Evolutionary conservation across 1,284 basidiomycete species (phyloP), one percentile per base, ranked within the genome.

Genomic region (Ustilago cynodontis): DNA sequence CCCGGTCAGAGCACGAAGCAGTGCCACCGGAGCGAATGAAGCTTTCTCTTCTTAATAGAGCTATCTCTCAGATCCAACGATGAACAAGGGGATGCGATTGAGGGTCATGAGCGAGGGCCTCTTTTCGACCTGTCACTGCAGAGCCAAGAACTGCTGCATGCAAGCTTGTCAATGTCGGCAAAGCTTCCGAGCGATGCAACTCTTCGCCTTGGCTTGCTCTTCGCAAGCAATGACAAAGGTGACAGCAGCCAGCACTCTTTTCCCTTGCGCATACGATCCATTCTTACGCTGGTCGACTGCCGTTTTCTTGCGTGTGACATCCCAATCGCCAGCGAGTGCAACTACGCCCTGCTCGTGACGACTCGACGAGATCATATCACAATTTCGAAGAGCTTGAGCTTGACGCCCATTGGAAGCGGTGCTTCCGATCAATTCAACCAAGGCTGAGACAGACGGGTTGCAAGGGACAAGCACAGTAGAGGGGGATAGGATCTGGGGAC

Each of bases 131-230:
- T 26, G 20, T 49, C 41, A 29, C 18, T 57, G 62, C 62, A 57
- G 29, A 26, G 62, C 55, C 62, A 58, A 52, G 62, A 54, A 51
- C 24, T 49, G 47, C 47, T 24, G 47, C 47, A 49, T 24, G 26
- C 47, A 5, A 49, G 26, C 22, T 49, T 52, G 47, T 28, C 50
- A n/a, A 28, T 41, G 62, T 65, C 41, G 61, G 61, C 29, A 64
- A 37, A 24, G 43, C 29, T 47, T 45, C 55, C 55, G 28, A 57
- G 47, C 54, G 24, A 49, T 59, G 58, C 58, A 59, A 22, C 31
- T 47, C 4, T 39, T 51, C 58, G 57, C 29, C 35, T 56, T 43
- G 33, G 51, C 39, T 53, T 16, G 5, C 4, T 41, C 28, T 33
- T 50, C 33, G 31, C 20, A 20, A 24, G 31, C 24, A 59, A 9